Conservation (phyloP, 805 yeast genomes). For the Kodamaea jinghongensis region DNA sequence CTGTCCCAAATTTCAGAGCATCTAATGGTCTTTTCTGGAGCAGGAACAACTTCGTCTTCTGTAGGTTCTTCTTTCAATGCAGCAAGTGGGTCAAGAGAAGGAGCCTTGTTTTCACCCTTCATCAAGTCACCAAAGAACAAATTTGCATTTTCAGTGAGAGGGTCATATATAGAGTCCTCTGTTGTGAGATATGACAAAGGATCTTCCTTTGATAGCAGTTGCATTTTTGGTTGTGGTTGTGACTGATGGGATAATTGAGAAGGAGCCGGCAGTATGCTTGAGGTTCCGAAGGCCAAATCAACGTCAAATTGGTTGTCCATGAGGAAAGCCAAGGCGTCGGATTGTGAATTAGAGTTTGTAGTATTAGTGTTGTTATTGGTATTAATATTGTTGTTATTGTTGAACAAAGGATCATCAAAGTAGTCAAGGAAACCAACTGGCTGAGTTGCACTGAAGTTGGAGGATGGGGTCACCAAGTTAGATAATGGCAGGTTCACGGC, state of each 20-base stretch:
- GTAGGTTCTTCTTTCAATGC: conserved; percentile 6
- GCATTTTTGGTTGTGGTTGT: conserved; percentile 5
- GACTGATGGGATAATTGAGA: conserved; percentile 1
- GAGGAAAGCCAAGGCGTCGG: conserved; percentile 43
- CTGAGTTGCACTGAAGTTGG: conserved; percentile 16
- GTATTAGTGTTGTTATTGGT: conserved; percentile 7
- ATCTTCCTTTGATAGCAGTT: conserved; percentile 19
- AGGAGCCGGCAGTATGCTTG: conserved; percentile 6
- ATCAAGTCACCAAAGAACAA: conserved; percentile 40
- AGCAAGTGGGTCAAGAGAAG: neutral
- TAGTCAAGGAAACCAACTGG: conserved; percentile 14
- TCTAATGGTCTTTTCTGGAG: conserved; percentile 56
- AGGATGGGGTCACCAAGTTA: conserved; percentile 18
- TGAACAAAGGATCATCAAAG: conserved; percentile 18
- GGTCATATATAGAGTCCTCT: conserved; percentile 59
- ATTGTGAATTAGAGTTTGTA: conserved; percentile 8
- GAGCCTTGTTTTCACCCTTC: conserved; percentile 16
- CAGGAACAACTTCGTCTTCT: conserved; percentile 55
- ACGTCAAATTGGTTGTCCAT: conserved; percentile 53
- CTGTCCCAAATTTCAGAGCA: conserved; percentile 98
- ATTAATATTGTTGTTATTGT: conserved; percentile 1
- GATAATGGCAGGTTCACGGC: conserved; percentile 18
- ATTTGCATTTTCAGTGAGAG: conserved; percentile 38
- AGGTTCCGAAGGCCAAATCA: conserved; percentile 45
- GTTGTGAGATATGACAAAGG: conserved; percentile 46